Evolutionary conservation across 2,329 filamentous ascomycete genomes (phyloP), one percentile per base, ranked within the genome.

Genomic region (Colletotrichum acutatum): DNA sequence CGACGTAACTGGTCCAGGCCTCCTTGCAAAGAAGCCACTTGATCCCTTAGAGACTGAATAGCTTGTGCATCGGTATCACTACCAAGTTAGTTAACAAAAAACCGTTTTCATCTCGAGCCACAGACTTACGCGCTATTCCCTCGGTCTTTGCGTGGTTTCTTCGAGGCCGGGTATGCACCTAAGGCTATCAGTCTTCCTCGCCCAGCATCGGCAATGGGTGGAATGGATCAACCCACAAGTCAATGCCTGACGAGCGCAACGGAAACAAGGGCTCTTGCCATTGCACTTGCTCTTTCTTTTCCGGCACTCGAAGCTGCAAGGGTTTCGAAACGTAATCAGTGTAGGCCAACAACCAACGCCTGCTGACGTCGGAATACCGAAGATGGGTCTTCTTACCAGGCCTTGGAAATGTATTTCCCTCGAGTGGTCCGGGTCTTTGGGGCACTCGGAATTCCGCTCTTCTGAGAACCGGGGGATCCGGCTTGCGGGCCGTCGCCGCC

Each of bases 241-340:
- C 46, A 70, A 65, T 6, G 70, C 57, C 30, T 72, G 70, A 46
- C 70, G 70, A 37, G 70, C 66, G 57, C 70, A 72, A 7, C 66
- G 70, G 12, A 72, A 8, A 37, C 70, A 72, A 4, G 70, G 70
- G 22, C 26, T 72, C 52, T 68, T 69, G 14, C 70, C 70, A 70
- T 70, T 72, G 2, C 70, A 72, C 24, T 70, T 72, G 70, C 70
- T 72, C 46, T 72, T 72, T n/a, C 70, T 53, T 54, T 70, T 72
- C 24, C 70, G 52, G 32, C 70, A 72, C 42, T 72, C 70, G 26
- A 49, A 56, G 26, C 70, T 72, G 53, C 16, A 30, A 19, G n/a
- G 19, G 5, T n/a, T 26, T 28, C 16, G 28, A n/a, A 22, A 37
- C 5, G 52, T 72, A 49, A 49, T 49, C 42, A 49, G 19, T 49